phyloP scores from a whole-genome alignment of 2,329 filamentous ascomycete species.

The Seiridium cupressi region DNA sequence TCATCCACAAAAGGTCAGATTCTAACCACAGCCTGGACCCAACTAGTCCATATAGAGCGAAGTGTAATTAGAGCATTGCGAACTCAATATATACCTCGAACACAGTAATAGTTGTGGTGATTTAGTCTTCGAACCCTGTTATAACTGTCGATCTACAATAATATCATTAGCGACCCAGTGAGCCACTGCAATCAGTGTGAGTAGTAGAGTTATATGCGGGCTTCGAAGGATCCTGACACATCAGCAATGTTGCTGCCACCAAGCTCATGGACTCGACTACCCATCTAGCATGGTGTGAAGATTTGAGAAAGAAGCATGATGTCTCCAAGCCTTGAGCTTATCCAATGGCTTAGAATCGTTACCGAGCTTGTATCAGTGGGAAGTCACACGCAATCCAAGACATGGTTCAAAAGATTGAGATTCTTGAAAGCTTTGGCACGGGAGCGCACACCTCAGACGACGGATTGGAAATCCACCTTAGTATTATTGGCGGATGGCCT shows the following conservation, averaged over 20 bases:
- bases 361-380: conserved; percentile 15
- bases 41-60: no score
- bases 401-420: conserved; percentile 39
- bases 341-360: conserved; percentile 22
- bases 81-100: no score
- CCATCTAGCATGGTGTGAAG: conserved; percentile 49
- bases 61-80: no score
- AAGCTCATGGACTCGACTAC: conserved; percentile 48
- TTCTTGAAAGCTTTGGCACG: conserved; percentile 43
- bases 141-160: no score
- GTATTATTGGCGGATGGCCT: conserved; percentile 40
- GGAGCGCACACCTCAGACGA: conserved; percentile 54
- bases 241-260: conserved; percentile 53
- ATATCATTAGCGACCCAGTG: no score
- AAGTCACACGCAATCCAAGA: conserved; percentile 21
- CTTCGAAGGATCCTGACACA: conserved; percentile 48
- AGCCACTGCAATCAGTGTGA: no score
- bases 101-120: no score
- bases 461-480: conserved; percentile 47
- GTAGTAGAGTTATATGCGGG: conserved; percentile 15
- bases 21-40: no score
- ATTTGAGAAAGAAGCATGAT: conserved; percentile 34
- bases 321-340: conserved; percentile 24
- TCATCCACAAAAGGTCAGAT: no score
- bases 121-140: no score